These are phyloP conservation scores for Sclerotinia nivalis DNA, from an alignment of 2,329 filamentous ascomycete species.

Conservation along the genomic window DNA sequence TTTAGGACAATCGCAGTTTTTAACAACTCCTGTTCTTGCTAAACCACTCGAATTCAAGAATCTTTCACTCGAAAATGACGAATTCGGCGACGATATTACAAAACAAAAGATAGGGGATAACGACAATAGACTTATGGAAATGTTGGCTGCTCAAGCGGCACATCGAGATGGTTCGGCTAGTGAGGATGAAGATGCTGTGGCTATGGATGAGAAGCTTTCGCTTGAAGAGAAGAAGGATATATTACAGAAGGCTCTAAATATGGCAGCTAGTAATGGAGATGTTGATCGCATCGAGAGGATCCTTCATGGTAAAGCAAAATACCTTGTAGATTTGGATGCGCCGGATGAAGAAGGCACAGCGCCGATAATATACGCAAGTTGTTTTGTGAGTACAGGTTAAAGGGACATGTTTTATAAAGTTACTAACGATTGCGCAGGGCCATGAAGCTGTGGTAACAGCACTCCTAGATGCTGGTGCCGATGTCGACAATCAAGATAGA, in stretches of 20 bases:
- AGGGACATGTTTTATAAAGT: neutral
- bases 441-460: slow-evolving; percentile 86
- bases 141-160: slow-evolving; percentile 92
- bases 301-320: slow-evolving; percentile 69
- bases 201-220: slow-evolving; percentile 71
- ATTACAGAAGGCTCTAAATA: slow-evolving; percentile 85
- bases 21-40: slow-evolving; percentile 81
- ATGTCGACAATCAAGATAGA: slow-evolving; percentile 90
- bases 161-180: slow-evolving; percentile 72
- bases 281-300: slow-evolving; percentile 76
- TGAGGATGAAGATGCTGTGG: slow-evolving; percentile 78
- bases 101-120: slow-evolving; percentile 67
- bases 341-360: slow-evolving; percentile 93
- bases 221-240: slow-evolving; percentile 76
- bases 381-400: slow-evolving; percentile 67
- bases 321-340: slow-evolving; percentile 80
- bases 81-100: slow-evolving; percentile 63
- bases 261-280: slow-evolving; percentile 96
- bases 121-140: slow-evolving; percentile 87
- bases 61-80: slow-evolving; percentile 76
- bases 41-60: slow-evolving; percentile 81
- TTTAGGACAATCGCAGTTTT: slow-evolving; percentile 89
- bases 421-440: slow-evolving; percentile 54
- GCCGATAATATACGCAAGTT: slow-evolving; percentile 96
- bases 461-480: slow-evolving; percentile 80